Evolutionary conservation across 1,284 basidiomycete species (phyloP).

Genomic region (Leucoagaricus sp.): DNA sequence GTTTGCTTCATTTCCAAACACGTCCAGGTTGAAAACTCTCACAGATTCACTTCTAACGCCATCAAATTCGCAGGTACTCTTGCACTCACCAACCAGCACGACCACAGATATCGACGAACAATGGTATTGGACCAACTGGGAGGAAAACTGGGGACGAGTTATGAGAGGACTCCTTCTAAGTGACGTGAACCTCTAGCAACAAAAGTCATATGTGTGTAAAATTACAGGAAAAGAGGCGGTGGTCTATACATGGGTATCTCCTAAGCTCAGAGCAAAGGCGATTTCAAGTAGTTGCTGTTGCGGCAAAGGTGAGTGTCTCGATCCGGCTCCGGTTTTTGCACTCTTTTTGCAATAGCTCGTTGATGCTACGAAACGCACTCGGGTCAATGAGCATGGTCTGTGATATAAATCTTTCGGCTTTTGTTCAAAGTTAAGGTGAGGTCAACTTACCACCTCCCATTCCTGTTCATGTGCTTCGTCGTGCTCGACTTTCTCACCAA

Average conservation of each 20-base stretch:
- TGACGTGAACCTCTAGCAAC: conserved; percentile 39
- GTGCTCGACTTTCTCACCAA: conserved; percentile 84
- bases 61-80: conserved; percentile 21
- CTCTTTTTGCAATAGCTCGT: conserved; percentile 89
- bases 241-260: conserved; percentile 2
- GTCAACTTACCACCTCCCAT: conserved; percentile 84
- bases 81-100: conserved; percentile 17
- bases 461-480: conserved; percentile 76
- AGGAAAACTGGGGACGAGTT: conserved; percentile 78
- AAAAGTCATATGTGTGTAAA: conserved; percentile 13
- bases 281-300: conserved; percentile 43
- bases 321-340: conserved; percentile 84
- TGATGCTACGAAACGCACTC: conserved; percentile 85
- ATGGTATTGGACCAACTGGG: conserved; percentile 77
- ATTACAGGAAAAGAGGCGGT: neutral
- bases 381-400: conserved; percentile 93
- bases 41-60: conserved; percentile 41
- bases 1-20: conserved; percentile 61
- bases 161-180: conserved; percentile 64
- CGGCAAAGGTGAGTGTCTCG: conserved; percentile 79
- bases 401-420: conserved; percentile 11
- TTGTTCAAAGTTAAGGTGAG: neutral
- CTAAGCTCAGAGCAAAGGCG: neutral
- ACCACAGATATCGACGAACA: conserved; percentile 24
- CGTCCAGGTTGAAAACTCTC: conserved; percentile 50